A percentile compares a stretch with the other conserved stretches of the same genome.
Evolutionary conservation across 2,329 filamentous ascomycete genomes (phyloP).

Genomic region (Microcyclosporella mali): DNA sequence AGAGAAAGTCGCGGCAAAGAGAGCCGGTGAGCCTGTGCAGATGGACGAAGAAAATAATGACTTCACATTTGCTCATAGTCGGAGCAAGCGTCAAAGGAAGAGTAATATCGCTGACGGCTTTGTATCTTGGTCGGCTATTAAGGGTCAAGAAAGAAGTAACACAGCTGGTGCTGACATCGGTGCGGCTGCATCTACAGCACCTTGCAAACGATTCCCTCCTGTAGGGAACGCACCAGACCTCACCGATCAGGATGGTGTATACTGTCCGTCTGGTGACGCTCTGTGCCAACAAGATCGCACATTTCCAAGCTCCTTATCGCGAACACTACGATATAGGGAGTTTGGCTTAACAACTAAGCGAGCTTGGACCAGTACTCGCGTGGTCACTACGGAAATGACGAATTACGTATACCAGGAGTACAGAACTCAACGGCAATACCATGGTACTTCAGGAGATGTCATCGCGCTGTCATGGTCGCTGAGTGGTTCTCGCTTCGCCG

Average conservation of each 20-base stretch:
- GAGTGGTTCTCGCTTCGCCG: slow-evolving; percentile 50
- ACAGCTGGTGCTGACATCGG: too few relatives aligned
- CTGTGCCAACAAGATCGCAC: slow-evolving; percentile 11
- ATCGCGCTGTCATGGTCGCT: slow-evolving; percentile 52
- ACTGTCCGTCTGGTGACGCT: too few relatives aligned
- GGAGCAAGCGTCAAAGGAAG: background rate
- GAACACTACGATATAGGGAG: slow-evolving; percentile 25
- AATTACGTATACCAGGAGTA: slow-evolving; percentile 37
- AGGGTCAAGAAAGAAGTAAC: background rate
- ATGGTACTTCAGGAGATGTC: slow-evolving; percentile 54
- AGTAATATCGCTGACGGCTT: slow-evolving; percentile 12
- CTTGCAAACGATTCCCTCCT: too few relatives aligned
- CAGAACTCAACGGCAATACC: slow-evolving; percentile 44
- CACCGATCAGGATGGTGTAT: too few relatives aligned
- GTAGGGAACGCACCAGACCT: too few relatives aligned
- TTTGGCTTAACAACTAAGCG: slow-evolving; percentile 17
- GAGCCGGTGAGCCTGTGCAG: too few relatives aligned
- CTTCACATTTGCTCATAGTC: too few relatives aligned
- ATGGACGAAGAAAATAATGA: too few relatives aligned
- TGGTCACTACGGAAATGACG: slow-evolving; percentile 22
- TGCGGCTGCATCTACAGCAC: too few relatives aligned
- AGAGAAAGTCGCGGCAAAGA: too few relatives aligned
- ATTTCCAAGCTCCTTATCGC: slow-evolving; percentile 15
- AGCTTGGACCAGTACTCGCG: slow-evolving; percentile 13
- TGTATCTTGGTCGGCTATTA: slow-evolving; percentile 20